Conservation (phyloP, 257 asterid genomes). For the Nicotiana obtusifolia region DNA sequence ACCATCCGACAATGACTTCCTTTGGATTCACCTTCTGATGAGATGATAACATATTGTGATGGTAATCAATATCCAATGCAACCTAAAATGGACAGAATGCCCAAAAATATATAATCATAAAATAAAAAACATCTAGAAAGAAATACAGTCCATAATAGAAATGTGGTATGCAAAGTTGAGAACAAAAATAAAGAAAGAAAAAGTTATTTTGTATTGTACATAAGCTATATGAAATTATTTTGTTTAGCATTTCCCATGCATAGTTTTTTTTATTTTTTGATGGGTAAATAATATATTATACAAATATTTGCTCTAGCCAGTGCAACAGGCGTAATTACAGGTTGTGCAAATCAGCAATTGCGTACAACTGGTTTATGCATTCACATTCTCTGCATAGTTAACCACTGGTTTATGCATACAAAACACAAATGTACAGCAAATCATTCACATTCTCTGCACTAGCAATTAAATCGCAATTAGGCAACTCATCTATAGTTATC, state of each 20-base stretch:
- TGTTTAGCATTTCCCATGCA: background rate
- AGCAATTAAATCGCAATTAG: background rate
- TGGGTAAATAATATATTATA: too few species aligned
- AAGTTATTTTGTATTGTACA: background rate
- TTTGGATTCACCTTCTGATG: slow-evolving; percentile 94
- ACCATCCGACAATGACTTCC: slow-evolving; percentile 99
- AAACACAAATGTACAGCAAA: background rate
- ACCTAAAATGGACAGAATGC: slow-evolving; percentile 36
- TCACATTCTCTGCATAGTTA: too few species aligned
- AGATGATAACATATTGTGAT: slow-evolving; percentile 80
- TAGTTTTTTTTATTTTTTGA: too few species aligned
- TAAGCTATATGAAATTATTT: background rate
- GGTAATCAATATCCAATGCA: slow-evolving; percentile 94
- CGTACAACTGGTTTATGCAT: too few species aligned
- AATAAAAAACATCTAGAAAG: background rate
- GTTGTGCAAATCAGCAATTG: too few species aligned
- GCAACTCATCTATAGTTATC: background rate
- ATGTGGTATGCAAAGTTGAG: background rate
- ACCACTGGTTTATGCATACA: background rate
- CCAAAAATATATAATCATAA: background rate
- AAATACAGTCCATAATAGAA: background rate
- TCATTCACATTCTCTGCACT: background rate
- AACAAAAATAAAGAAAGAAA: background rate
- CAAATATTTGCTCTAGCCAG: too few species aligned
- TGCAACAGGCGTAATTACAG: too few species aligned